Base-by-base conservation (phyloP, 2,329 filamentous ascomycete species). In the Annulohypoxylon truncatum region DNA sequence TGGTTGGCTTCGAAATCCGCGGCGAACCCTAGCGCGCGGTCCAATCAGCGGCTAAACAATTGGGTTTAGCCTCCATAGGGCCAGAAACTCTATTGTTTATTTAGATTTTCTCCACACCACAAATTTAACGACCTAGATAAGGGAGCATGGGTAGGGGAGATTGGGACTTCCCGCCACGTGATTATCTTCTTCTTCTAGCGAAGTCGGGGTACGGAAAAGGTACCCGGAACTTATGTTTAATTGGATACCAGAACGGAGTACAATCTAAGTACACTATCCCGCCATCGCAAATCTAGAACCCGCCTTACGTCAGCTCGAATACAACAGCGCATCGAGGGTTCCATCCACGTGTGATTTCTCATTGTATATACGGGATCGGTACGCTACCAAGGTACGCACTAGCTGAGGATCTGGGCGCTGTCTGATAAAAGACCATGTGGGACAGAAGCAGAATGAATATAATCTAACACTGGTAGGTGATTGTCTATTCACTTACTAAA, bases 311-410 rank as follows among this genome's bases (percentile, higher is more conserved):
- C 24, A 51, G 31, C 44, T 40, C 44, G 18, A 48, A 40, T 46
- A 31, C 26, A 46, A 31, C 35, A 20, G 35, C 35, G 28, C 26
- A 56, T 29, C 42, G 28, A 53, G n/a, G 20, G 42, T 48, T 12
- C 22, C 42, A 33, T 44, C 42, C 56, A 64, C 56, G 55, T 64
- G 56, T 31, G 50, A 55, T 61, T 55, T 52, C 44, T 42, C 38
- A 42, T 20, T 42, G 22, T 42, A 42, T 42, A 20, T 42, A 42
- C 38, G 38, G 35, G 35, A 38, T 38, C 35, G 10, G 35, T 38
- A 38, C 35, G 12, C n/a, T 38, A 38, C 35, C 35, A 38, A 15
- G 35, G 35, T 38, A 38, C 35, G n/a, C n/a, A 10, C 33, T 15
- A 38, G 35, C 35, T 15, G n/a, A 38, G 35, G 35, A 38, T 38